Base-by-base conservation (phyloP, 164 flowering plant species). In the Chimonanthus salicifolius region DNA sequence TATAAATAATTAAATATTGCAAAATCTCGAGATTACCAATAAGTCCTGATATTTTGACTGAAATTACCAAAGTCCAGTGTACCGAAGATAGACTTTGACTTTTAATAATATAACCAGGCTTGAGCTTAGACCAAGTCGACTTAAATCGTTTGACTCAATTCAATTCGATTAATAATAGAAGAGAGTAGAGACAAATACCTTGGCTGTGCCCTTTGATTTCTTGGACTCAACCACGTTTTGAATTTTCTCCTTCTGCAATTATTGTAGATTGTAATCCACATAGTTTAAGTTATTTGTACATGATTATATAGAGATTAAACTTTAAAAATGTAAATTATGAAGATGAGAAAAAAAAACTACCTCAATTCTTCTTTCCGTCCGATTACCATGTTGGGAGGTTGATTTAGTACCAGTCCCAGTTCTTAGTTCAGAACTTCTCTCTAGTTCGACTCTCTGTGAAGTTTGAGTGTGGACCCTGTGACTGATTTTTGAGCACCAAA, bases 221-320 rank as follows among this genome's bases (percentile, higher is more conserved):
- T 73, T 64, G 67, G 16, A 21, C 49, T 54, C 71, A 15, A 16
- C 58, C 21, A 70, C 74, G 47, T 66, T 62, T 73, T 70, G 66
- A 70, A 64, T 49, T 47, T 64, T 47, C 60, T 63, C 58, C 70
- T 64, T 70, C 16, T 50, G 11, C 58, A 8, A 50, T 33, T 33
- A 50, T 8, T 4, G 58, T 8, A 54, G 16, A 9, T n/a, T 11
- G 60, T 4, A 54, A 54, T 54, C 58, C 9, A 4, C 7, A 50
- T 2, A 3, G 10, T 50, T 13, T 4, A 50, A 6, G 60, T 54
- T 54, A 33, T 33, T 33, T 33, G 0, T 33, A 33, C 33, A 33
- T 33, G 2, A 33, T 33, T 33, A 33, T 33, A 33, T 33, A 33
- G 33, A 33, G 33, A 33, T 33, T 1, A 33, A 33, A 33, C 60